A percentile compares a stretch with the other conserved stretches of the same genome.
phyloP scores from a whole-genome alignment of 108 stramenopile species.

The Nannochloropsis oceanica region DNA sequence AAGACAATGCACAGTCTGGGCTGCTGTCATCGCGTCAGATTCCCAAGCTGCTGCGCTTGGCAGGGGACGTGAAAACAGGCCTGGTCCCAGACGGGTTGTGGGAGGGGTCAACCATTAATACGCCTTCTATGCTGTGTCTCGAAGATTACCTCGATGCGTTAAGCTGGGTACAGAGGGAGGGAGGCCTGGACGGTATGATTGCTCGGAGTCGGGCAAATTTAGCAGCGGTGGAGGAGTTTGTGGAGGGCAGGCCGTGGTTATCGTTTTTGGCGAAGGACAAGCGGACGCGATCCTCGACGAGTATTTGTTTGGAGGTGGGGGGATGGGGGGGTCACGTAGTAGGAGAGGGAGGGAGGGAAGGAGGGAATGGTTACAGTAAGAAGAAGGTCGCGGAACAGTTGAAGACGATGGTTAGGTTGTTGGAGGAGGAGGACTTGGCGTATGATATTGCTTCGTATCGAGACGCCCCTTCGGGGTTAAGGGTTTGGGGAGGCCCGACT shows the following conservation, averaged over 20 bases:
- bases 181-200: conserved; percentile 80
- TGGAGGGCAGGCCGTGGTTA: conserved; percentile 83
- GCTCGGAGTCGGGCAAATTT: conserved; percentile 61
- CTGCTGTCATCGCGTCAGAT: conserved; percentile 35
- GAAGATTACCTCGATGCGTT: conserved; percentile 99
- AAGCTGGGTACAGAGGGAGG: conserved; percentile 74
- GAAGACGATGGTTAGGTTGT: conserved; percentile 77
- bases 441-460: conserved; percentile 97
- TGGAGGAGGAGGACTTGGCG: conserved; percentile 84
- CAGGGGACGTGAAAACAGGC: conserved; percentile 60
- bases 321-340: conserved; percentile 38
- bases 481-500: conserved; percentile 99
- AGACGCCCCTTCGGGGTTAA: conserved; percentile 93
- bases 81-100: conserved; percentile 82
- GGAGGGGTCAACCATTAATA: conserved; percentile 98
- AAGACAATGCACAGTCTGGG: conserved; percentile 47
- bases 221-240: conserved; percentile 73
- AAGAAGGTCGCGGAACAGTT: conserved; percentile 23
- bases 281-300: conserved; percentile 77
- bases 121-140: conserved; percentile 96
- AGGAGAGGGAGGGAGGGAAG: neutral
- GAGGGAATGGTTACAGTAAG: neutral
- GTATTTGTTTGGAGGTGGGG: conserved; percentile 90
- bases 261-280: conserved; percentile 90
- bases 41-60: conserved; percentile 97